Conservation (phyloP, 495 filamentous ascomycete species). For the Hypoxylon perforatum region DNA sequence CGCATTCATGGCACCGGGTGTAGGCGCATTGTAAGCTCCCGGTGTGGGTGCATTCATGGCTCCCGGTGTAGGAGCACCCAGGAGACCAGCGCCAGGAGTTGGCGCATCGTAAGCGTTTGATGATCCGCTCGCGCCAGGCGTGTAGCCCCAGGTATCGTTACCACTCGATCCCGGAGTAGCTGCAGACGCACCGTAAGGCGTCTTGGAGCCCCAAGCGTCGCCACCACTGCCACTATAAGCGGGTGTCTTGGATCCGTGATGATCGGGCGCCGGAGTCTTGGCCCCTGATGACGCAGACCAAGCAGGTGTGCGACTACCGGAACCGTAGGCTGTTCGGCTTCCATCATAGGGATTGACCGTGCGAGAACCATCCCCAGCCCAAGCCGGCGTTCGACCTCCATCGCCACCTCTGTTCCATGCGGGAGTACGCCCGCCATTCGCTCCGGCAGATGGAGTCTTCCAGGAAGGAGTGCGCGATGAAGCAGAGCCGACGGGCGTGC, state of each 20-base stretch:
- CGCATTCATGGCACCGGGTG: conserved; percentile 77
- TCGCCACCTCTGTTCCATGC: conserved; percentile 70
- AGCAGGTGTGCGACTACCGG: conserved; percentile 61
- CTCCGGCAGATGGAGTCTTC: conserved; percentile 50
- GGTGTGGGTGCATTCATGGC: conserved; percentile 83
- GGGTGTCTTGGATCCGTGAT: conserved; percentile 78
- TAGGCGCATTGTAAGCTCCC: conserved; percentile 79
- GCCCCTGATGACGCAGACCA: conserved; percentile 58
- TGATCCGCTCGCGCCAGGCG: conserved; percentile 67
- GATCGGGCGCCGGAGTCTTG: conserved; percentile 71
- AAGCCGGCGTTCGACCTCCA: conserved; percentile 77
- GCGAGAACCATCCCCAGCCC: conserved; percentile 75
- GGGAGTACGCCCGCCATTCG: conserved; percentile 72
- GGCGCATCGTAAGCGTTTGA: conserved; percentile 78
- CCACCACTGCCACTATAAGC: conserved; percentile 65
- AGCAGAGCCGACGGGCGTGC: conserved; percentile 72
- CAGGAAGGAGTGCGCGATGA: conserved; percentile 77
- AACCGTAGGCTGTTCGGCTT: conserved; percentile 75
- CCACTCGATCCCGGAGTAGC: conserved; percentile 67
- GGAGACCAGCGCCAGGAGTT: conserved; percentile 72
- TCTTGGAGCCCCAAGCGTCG: conserved; percentile 79
- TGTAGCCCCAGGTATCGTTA: conserved; percentile 62
- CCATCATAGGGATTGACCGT: conserved; percentile 87
- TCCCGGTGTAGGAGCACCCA: conserved; percentile 78
- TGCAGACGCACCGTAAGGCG: conserved; percentile 71